Conservation (phyloP, 2,329 filamentous ascomycete species). For the Trichoderma sp. region DNA sequence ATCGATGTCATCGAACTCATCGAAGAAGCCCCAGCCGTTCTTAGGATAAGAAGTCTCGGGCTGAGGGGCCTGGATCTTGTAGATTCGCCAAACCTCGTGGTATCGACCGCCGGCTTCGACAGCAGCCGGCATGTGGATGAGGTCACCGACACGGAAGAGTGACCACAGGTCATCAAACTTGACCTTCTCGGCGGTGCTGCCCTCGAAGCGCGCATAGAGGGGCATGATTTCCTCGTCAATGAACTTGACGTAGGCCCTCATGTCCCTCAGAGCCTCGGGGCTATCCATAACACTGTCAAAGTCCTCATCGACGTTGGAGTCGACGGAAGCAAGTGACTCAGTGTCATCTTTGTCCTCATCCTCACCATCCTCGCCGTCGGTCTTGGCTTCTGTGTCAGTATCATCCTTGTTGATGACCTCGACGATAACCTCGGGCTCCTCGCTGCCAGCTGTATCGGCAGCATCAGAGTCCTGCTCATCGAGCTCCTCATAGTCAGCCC, state of each 20-base stretch:
- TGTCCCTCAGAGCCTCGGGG: conserved; percentile 42
- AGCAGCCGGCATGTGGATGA: conserved; percentile 42
- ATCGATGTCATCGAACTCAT: conserved; percentile 34
- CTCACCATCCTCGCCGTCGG: conserved; percentile 25
- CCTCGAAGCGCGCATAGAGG: conserved; percentile 33
- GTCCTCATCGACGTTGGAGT: conserved; percentile 40
- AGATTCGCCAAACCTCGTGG: conserved; percentile 44
- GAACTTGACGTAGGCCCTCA: conserved; percentile 47
- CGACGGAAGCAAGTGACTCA: conserved; percentile 39
- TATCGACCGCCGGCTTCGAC: conserved; percentile 40
- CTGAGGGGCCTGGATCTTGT: conserved; percentile 36
- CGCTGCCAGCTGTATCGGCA: conserved; percentile 26
- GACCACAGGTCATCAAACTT: conserved; percentile 46
- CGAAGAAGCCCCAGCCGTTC: conserved; percentile 40
- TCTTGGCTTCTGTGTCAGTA: background rate
- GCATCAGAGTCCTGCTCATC: conserved; percentile 28
- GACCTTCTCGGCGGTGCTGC: conserved; percentile 34
- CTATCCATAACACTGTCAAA: conserved; percentile 41
- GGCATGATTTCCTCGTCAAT: conserved; percentile 46
- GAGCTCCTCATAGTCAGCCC: conserved; percentile 41
- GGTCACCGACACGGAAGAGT: conserved; percentile 43
- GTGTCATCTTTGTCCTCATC: conserved; percentile 31
- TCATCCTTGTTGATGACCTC: conserved; percentile 12
- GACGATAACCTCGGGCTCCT: conserved; percentile 35
- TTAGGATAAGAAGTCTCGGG: conserved; percentile 34